A percentile compares a stretch with the other conserved stretches of the same genome.
Evolutionary conservation across 345 rosid species (phyloP).

Genomic region (Sisymbrium altissimum): DNA sequence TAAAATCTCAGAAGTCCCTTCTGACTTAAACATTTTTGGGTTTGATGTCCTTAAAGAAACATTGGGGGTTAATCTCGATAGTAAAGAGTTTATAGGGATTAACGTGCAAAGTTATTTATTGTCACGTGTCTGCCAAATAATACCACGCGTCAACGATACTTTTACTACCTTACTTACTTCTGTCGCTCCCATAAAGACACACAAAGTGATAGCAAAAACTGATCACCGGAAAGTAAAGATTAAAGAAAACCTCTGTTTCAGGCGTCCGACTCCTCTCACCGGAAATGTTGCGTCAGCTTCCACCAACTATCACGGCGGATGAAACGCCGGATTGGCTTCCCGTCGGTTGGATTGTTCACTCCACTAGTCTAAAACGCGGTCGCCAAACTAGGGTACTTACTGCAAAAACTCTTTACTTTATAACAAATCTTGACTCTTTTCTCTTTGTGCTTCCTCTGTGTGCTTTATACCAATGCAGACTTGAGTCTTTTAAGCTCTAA

Average conservation of each 20-base stretch:
- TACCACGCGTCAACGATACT: neutral
- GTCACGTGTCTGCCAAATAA: neutral
- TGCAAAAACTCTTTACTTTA: too few relatives aligned
- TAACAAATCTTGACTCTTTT: neutral
- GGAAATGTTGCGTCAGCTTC: constrained; percentile 35
- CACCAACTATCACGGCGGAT: constrained; percentile 24
- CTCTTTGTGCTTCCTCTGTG: neutral
- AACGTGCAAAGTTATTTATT: neutral
- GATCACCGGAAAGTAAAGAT: neutral
- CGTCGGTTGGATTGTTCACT: constrained; percentile 45
- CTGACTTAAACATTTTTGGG: neutral
- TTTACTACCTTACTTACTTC: neutral
- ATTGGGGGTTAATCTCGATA: neutral
- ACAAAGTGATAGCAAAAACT: neutral
- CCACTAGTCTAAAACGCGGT: constrained; percentile 42
- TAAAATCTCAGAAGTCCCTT: too few relatives aligned
- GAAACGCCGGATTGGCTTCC: constrained; percentile 50
- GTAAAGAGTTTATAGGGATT: neutral
- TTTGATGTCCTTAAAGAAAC: neutral
- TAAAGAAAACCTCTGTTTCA: neutral
- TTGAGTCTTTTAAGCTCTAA: neutral
- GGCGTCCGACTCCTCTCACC: neutral
- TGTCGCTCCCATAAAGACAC: too few relatives aligned
- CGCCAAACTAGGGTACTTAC: constrained; percentile 44
- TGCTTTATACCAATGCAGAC: neutral